These are phyloP conservation scores for Xylaria sp. DNA, from an alignment of 2,329 filamentous ascomycete genomes.

Conservation along the genomic window DNA sequence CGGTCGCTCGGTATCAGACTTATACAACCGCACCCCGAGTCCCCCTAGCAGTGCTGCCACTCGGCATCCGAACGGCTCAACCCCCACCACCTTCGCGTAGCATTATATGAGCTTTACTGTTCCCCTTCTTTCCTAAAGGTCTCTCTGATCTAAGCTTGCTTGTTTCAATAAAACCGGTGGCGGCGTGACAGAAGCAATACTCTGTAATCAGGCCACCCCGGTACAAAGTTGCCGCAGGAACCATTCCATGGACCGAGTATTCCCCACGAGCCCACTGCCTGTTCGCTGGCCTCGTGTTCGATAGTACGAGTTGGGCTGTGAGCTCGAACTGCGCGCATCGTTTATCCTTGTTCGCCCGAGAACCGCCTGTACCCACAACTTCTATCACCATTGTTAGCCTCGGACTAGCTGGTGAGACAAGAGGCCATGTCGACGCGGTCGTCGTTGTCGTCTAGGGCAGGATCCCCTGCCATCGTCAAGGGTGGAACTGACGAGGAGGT, in stretches of 20 bases:
- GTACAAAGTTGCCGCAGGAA: conserved; percentile 39
- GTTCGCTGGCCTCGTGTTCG: conserved; percentile 44
- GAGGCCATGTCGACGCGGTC: conserved; percentile 44
- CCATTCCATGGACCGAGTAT: conserved; percentile 50
- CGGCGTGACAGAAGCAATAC: conserved; percentile 30
- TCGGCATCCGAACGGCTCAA: conserved; percentile 25
- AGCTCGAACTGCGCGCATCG: conserved; percentile 30
- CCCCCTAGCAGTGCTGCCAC: conserved; percentile 20
- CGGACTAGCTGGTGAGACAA: conserved; percentile 17
- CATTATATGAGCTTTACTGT: conserved; percentile 33
- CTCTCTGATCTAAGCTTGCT: conserved; percentile 10
- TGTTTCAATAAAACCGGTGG: conserved; percentile 29
- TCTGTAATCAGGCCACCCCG: conserved; percentile 26
- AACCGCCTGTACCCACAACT: conserved; percentile 7
- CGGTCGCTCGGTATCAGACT: conserved; percentile 35
- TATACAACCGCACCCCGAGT: conserved; percentile 27
- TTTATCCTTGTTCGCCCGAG: conserved; percentile 10
- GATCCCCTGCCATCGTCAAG: conserved; percentile 37
- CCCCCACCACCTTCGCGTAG: conserved; percentile 14
- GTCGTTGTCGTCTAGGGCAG: conserved; percentile 47
- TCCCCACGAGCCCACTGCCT: conserved; percentile 40
- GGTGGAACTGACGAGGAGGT: conserved; percentile 55
- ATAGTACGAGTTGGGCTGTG: conserved; percentile 45
- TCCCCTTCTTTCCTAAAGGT: conserved; percentile 18
- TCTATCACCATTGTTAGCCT: conserved; percentile 8